Evolutionary conservation across 257 asterid genomes (phyloP).

Genomic region (Linderniella brevidens): DNA sequence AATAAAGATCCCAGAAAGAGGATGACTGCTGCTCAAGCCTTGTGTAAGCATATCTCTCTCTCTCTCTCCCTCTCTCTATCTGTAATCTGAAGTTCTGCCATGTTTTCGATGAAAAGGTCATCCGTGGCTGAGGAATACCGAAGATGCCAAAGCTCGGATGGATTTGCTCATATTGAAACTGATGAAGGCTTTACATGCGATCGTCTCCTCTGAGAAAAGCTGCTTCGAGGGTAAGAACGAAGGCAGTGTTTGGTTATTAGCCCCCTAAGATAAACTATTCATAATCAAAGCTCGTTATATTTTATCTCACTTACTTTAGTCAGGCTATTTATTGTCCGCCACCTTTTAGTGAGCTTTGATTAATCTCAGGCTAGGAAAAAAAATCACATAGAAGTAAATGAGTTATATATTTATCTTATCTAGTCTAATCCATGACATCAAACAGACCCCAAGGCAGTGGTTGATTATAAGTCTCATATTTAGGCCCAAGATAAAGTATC

Average conservation of each 20-base stretch:
- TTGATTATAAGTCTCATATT: too few species aligned
- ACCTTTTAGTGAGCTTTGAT: too few species aligned
- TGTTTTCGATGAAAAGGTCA: constrained; percentile 41
- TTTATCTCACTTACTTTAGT: too few species aligned
- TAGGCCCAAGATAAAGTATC: too few species aligned
- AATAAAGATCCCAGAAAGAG: constrained; percentile 78
- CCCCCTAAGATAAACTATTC: neutral
- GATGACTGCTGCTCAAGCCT: constrained; percentile 87
- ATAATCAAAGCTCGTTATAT: too few species aligned
- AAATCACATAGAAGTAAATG: too few species aligned
- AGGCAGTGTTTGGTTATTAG: neutral
- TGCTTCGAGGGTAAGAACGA: constrained; percentile 50
- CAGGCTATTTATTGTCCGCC: too few species aligned
- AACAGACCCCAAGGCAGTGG: too few species aligned
- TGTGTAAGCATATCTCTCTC: constrained; percentile 27
- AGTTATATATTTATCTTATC: too few species aligned
- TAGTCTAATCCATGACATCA: too few species aligned
- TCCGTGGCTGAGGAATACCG: constrained; percentile 60
- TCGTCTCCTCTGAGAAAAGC: constrained; percentile 85
- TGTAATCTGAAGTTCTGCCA: constrained; percentile 1
- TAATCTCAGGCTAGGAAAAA: too few species aligned
- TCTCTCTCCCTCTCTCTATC: neutral
- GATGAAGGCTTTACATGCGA: constrained; percentile 71
- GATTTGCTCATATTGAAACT: constrained; percentile 62
- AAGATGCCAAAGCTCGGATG: constrained; percentile 38